phyloP scores from a whole-genome alignment of 1,139 yeast genomes.

The Pichia sp. region DNA sequence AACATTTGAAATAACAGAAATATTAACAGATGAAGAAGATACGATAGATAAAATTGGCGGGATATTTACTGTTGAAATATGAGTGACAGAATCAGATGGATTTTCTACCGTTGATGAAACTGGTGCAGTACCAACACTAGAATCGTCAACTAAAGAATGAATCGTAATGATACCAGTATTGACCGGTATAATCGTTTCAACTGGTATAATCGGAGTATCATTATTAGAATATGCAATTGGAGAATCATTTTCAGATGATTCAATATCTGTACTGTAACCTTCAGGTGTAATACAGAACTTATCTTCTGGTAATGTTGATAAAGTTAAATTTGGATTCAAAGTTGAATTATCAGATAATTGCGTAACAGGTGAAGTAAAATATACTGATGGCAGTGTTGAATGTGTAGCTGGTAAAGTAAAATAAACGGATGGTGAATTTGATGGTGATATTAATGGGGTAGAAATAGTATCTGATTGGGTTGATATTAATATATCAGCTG shows the following conservation, averaged over 20 bases:
- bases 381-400: no score
- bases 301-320: not conserved
- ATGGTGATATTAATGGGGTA: not conserved
- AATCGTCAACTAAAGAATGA: no score
- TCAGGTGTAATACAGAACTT: not conserved
- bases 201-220: no score
- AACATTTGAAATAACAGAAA: no score
- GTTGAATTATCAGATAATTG: not conserved
- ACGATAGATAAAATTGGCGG: no score
- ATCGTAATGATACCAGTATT: no score
- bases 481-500: not conserved
- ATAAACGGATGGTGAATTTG: not conserved
- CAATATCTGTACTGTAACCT: not conserved
- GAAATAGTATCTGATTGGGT: not conserved
- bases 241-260: no score
- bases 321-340: not conserved
- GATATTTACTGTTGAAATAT: no score
- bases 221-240: no score
- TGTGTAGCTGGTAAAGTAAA: not conserved
- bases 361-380: not conserved
- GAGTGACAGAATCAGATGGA: not conserved
- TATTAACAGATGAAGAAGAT: no score
- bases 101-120: not conserved
- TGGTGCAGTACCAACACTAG: not conserved
- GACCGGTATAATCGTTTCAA: no score